phyloP scores from a whole-genome alignment of 2,329 filamentous ascomycete genomes.

The Triangularia verruculosa region DNA sequence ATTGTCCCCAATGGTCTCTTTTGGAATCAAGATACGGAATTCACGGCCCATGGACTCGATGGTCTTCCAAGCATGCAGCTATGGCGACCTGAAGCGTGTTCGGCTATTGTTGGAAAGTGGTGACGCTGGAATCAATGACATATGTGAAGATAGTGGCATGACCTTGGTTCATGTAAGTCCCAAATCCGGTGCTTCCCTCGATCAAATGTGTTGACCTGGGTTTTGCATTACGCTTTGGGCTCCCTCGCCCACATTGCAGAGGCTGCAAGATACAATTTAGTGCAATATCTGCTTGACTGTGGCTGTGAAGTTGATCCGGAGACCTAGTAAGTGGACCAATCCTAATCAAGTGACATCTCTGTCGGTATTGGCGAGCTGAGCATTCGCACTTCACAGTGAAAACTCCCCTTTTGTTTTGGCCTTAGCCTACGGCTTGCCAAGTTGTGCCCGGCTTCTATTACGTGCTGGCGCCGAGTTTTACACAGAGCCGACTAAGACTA shows the following conservation, averaged over 20 bases:
- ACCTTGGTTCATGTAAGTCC: no score
- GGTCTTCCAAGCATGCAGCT: neutral
- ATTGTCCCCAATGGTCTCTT: neutral
- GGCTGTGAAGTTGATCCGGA: neutral
- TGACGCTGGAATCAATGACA: conserved; percentile 1
- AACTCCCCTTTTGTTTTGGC: neutral
- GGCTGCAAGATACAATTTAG: neutral
- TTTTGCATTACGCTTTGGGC: no score
- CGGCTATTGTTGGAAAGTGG: neutral
- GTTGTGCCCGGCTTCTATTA: neutral
- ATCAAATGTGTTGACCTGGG: no score
- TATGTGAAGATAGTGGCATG: neutral
- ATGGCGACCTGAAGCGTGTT: neutral
- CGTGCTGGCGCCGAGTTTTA: neutral
- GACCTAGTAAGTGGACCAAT: neutral
- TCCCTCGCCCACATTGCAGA: no score
- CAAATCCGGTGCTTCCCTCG: no score
- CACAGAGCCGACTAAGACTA: neutral
- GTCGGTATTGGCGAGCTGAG: no score
- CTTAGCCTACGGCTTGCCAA: neutral
- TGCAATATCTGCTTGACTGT: neutral
- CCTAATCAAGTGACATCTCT: no score
- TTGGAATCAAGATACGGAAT: no score
- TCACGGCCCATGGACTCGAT: no score
- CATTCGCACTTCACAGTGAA: no score